Evolutionary conservation across 495 filamentous ascomycete species (phyloP).

Genomic region (Immersiella caudata): DNA sequence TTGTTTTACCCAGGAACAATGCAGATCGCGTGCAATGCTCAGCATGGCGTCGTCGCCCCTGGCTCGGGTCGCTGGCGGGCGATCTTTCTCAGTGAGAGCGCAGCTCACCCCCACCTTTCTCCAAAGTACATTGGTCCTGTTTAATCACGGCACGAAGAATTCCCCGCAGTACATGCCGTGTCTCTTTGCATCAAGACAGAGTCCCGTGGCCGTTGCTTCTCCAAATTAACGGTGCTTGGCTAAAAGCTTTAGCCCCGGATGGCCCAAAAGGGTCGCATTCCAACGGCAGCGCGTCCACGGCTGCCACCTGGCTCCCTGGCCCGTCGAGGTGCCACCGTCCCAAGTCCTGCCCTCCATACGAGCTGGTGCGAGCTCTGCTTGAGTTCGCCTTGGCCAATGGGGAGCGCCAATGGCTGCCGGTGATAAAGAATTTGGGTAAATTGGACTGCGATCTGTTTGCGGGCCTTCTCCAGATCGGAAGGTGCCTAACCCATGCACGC

Average conservation of each 20-base stretch:
- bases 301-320: slow-evolving; percentile 35
- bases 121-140: neutral
- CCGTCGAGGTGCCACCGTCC: slow-evolving; percentile 24
- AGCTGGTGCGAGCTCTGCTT: slow-evolving; percentile 15
- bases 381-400: slow-evolving; percentile 28
- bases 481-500: neutral
- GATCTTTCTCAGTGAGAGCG: neutral
- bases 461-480: slow-evolving; percentile 14
- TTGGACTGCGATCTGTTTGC: slow-evolving; percentile 31
- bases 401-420: slow-evolving; percentile 26
- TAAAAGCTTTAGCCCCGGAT: slow-evolving; percentile 17
- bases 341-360: neutral
- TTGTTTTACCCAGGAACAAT: neutral
- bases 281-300: slow-evolving; percentile 21
- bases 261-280: slow-evolving; percentile 32
- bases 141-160: neutral
- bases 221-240: slow-evolving; percentile 35
- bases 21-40: neutral
- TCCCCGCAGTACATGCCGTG: slow-evolving; percentile 18
- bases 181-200: slow-evolving; percentile 28
- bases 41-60: no score
- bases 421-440: slow-evolving; percentile 39
- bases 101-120: slow-evolving; percentile 7
- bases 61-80: neutral
- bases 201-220: slow-evolving; percentile 23